A percentile compares a stretch with the other conserved stretches of the same genome.
These are phyloP conservation scores for Xylaria acuta DNA, from an alignment of 495 filamentous ascomycete species.

Conservation along the genomic window DNA sequence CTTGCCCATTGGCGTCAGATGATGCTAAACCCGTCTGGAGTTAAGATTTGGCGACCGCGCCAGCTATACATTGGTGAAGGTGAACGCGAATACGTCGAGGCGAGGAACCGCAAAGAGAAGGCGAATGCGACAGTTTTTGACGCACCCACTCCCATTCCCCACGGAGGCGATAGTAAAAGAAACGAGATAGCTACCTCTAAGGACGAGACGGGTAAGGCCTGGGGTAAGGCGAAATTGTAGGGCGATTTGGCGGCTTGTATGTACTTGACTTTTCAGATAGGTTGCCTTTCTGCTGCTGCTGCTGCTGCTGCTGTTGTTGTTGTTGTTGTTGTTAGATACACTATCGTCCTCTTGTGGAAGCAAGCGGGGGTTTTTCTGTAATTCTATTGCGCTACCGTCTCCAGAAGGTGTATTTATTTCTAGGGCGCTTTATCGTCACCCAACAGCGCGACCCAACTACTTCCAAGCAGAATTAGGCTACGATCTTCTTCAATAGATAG, in stretches of 20 bases:
- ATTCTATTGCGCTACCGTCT: not conserved
- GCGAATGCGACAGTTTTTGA: conserved; percentile 30
- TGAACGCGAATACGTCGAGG: conserved; percentile 40
- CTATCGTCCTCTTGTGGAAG: not conserved
- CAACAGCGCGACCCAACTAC: not conserved
- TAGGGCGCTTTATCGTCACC: not conserved
- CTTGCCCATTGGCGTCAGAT: conserved; percentile 49
- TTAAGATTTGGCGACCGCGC: conserved; percentile 50
- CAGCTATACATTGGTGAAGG: conserved; percentile 47
- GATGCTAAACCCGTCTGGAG: conserved; percentile 39
- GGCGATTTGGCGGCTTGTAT: not conserved
- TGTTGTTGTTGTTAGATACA: not conserved
- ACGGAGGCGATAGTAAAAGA: conserved; percentile 32
- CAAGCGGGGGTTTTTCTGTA: not conserved
- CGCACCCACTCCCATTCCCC: conserved; percentile 21
- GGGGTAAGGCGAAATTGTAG: conserved; percentile 29
- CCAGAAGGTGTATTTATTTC: not conserved
- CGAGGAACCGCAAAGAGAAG: conserved; percentile 38
- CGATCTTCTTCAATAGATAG: not conserved
- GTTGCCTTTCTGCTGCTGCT: too few relatives aligned
- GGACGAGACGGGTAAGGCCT: conserved; percentile 26
- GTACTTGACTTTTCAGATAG: not conserved
- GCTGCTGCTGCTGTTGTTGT: not conserved
- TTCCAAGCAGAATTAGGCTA: not conserved
- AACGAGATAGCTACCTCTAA: conserved; percentile 30